These are phyloP conservation scores for Penicillium antarcticum DNA, from an alignment of 495 filamentous ascomycete species.

Conservation along the genomic window DNA sequence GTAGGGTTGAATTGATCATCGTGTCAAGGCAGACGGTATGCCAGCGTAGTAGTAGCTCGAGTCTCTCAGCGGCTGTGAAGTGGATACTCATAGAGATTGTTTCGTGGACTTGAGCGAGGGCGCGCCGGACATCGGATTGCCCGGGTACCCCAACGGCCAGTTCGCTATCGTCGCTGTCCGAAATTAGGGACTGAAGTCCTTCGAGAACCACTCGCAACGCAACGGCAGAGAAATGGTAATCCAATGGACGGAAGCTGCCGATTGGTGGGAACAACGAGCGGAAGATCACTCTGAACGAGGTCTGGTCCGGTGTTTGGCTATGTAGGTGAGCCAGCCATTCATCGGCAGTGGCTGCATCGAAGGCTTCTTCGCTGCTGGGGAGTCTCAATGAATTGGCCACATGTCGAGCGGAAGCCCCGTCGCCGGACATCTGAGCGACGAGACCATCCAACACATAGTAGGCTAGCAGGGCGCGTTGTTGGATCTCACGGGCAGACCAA, in stretches of 20 bases:
- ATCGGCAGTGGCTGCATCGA: constrained; percentile 39
- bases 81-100: constrained; percentile 38
- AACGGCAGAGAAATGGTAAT: constrained; percentile 41
- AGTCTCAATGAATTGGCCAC: constrained; percentile 39
- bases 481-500: constrained; percentile 46
- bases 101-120: constrained; percentile 41
- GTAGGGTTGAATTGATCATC: constrained; percentile 39
- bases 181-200: constrained; percentile 43
- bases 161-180: constrained; percentile 39
- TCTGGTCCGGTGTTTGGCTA: constrained; percentile 26
- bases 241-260: constrained; percentile 29
- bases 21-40: constrained; percentile 47
- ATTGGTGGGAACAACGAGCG: constrained; percentile 38
- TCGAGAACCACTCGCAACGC: constrained; percentile 44
- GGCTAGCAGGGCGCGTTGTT: constrained; percentile 44
- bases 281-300: constrained; percentile 41
- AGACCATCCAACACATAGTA: constrained; percentile 49
- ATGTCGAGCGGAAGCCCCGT: constrained; percentile 40
- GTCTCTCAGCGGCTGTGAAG: constrained; percentile 35
- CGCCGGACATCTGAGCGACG: constrained; percentile 45
- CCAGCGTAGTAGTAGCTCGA: constrained; percentile 47
- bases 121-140: constrained; percentile 38
- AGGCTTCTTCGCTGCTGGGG: constrained; percentile 41
- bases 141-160: constrained; percentile 38
- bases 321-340: constrained; percentile 42